phyloP scores from a whole-genome alignment of 2,329 filamentous ascomycete species.

The Pseudocercospora fuligena region DNA sequence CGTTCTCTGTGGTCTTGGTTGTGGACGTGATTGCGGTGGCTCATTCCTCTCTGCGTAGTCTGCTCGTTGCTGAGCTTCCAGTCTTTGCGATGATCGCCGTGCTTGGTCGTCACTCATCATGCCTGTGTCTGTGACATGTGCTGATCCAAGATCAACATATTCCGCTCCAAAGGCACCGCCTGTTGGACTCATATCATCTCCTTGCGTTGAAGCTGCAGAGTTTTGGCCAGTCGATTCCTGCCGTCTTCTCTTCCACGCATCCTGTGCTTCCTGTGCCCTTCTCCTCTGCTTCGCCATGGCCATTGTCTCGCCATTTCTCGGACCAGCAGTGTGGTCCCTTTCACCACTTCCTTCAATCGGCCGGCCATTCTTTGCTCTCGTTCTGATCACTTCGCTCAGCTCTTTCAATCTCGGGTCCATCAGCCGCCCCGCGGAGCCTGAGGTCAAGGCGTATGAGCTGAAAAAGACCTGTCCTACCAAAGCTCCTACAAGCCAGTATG shows the following conservation, averaged over 20 bases:
- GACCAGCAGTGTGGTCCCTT: constrained; percentile 29
- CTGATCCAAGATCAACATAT: constrained; percentile 36
- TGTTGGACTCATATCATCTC: constrained; percentile 49
- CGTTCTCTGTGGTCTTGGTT: neutral
- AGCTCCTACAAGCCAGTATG: constrained; percentile 40
- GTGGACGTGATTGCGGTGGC: neutral
- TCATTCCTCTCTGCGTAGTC: constrained; percentile 13
- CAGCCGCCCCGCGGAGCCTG: constrained; percentile 42
- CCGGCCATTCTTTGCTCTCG: constrained; percentile 27
- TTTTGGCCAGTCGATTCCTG: constrained; percentile 6
- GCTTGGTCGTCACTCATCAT: constrained; percentile 40
- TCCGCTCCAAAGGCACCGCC: constrained; percentile 40
- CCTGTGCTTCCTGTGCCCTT: constrained; percentile 28
- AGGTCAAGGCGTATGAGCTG: constrained; percentile 40
- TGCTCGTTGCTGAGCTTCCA: constrained; percentile 18
- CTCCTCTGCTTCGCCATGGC: constrained; percentile 40
- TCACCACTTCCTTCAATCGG: constrained; percentile 21
- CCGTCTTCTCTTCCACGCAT: constrained; percentile 26
- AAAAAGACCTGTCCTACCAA: constrained; percentile 42
- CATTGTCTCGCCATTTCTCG: constrained; percentile 34
- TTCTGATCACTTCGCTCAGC: constrained; percentile 43
- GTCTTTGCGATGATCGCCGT: constrained; percentile 20
- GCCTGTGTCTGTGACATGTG: constrained; percentile 28
- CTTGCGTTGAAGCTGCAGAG: neutral
- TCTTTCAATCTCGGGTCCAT: constrained; percentile 49